Percentiles rank a stretch among this genome's conserved stretches.
Conservation (phyloP, 202 grass and related monocot species). For the Tripidium arundinaceum region DNA sequence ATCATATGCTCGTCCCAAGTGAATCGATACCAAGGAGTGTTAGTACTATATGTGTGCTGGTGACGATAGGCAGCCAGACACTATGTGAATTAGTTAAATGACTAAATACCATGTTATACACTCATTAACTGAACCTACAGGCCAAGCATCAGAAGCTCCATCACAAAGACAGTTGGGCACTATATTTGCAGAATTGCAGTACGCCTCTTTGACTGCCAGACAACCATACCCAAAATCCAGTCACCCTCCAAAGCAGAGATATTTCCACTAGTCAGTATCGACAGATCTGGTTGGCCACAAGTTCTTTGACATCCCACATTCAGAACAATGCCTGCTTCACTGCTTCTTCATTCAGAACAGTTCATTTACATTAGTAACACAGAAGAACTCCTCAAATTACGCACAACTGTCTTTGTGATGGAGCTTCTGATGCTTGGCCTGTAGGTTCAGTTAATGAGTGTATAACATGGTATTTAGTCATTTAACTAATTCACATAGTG, state of each 20-base stretch:
- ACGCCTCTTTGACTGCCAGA: not conserved
- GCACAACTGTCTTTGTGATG: not conserved
- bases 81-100: not conserved
- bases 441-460: not conserved
- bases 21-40: not conserved
- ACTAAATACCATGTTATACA: not conserved
- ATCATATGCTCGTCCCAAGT: not conserved
- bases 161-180: not conserved
- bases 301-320: not conserved
- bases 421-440: not conserved
- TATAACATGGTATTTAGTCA: not conserved
- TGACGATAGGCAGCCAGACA: not conserved
- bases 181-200: not conserved
- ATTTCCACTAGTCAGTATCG: not conserved
- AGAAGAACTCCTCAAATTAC: not conserved
- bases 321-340: not conserved
- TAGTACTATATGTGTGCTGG: not conserved
- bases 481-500: not conserved
- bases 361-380: not conserved
- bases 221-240: not conserved
- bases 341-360: not conserved
- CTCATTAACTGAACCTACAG: conserved; percentile 4
- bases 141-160: not conserved
- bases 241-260: not conserved
- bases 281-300: not conserved